phyloP scores from a whole-genome alignment of 2,329 filamentous ascomycete genomes.

The Karstenula rhodostoma region DNA sequence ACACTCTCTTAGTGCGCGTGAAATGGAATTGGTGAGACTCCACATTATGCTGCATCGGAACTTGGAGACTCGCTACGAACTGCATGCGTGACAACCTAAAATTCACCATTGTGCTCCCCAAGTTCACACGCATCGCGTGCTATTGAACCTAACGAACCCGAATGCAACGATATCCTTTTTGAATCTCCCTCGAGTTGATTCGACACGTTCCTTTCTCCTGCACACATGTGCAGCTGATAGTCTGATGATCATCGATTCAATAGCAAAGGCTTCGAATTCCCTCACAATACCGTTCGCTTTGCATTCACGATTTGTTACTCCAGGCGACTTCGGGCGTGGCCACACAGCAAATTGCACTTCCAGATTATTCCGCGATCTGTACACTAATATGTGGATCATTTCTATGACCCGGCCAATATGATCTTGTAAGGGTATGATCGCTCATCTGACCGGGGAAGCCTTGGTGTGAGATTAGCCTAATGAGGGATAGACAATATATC shows the following conservation, averaged over 20 bases:
- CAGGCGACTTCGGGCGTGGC: background rate
- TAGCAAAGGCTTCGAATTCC: background rate
- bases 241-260: background rate
- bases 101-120: too few relatives aligned
- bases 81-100: background rate
- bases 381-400: background rate
- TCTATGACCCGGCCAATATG: background rate
- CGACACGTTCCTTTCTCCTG: background rate
- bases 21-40: background rate
- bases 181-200: too few relatives aligned
- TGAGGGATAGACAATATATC: background rate
- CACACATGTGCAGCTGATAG: background rate
- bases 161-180: too few relatives aligned
- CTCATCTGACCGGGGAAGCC: conserved; percentile 4
- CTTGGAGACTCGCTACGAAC: background rate
- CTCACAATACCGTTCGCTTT: background rate
- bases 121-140: too few relatives aligned
- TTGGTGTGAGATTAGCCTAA: conserved; percentile 9
- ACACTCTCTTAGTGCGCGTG: background rate
- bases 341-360: background rate
- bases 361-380: conserved; percentile 2
- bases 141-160: too few relatives aligned
- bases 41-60: background rate
- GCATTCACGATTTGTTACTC: background rate
- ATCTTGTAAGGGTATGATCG: background rate